These are phyloP conservation scores for Pseudoperonospora humuli DNA, from an alignment of 352 stramenopile species.

Conservation along the genomic window DNA sequence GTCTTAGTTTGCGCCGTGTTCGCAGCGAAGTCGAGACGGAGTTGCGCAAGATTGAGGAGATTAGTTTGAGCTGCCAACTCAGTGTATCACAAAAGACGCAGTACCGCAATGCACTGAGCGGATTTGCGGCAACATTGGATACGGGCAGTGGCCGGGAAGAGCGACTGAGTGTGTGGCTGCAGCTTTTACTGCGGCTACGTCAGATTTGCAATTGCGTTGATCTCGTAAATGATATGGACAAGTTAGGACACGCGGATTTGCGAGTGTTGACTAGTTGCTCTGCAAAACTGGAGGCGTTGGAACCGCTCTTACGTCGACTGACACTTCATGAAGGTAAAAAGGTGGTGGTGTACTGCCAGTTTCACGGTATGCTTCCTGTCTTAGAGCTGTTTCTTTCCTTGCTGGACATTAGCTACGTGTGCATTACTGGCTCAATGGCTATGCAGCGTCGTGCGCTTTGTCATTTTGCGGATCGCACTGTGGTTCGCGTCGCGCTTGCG, in stretches of 20 bases:
- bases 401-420: constrained; percentile 55
- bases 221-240: constrained; percentile 66
- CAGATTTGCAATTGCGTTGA: constrained; percentile 79
- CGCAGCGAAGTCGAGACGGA: constrained; percentile 71
- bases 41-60: constrained; percentile 75
- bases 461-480: constrained; percentile 55
- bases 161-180: constrained; percentile 52
- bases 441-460: constrained; percentile 58
- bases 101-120: constrained; percentile 53
- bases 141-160: constrained; percentile 34
- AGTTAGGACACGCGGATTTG: constrained; percentile 63
- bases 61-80: constrained; percentile 57
- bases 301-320: constrained; percentile 46
- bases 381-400: constrained; percentile 64
- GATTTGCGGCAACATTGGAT: constrained; percentile 44
- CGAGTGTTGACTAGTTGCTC: constrained; percentile 48
- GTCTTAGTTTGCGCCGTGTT: constrained; percentile 54
- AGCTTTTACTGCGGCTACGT: constrained; percentile 55
- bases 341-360: constrained; percentile 75
- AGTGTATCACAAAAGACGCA: constrained; percentile 49
- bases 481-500: constrained; percentile 60
- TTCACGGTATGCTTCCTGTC: constrained; percentile 60
- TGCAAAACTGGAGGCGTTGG: constrained; percentile 49
- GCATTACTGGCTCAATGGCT: constrained; percentile 38
- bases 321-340: constrained; percentile 51